Evolutionary conservation across 305 asterid genomes (phyloP), one percentile per base, ranked within the genome.

Genomic region (Solanum hybrid): DNA sequence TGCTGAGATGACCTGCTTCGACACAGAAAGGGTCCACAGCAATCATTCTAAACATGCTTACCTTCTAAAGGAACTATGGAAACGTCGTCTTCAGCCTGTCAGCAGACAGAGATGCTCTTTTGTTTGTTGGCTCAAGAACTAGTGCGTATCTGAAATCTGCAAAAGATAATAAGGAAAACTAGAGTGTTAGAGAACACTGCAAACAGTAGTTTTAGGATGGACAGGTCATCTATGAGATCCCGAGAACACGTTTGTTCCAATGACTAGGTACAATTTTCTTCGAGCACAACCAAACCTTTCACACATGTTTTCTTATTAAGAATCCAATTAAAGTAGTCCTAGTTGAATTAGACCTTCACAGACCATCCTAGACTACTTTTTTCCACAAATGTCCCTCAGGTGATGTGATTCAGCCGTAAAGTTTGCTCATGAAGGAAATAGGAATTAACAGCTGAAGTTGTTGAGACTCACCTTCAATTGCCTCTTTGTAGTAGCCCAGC

Each of bases 101-200:
- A 85, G 94, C 89, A 85, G 98, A 93, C 94, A 91, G 94, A 22
- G 98, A 92, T 90, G 99, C 99, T 93, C 98, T 94, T 91, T 94
- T 96, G 86, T 97, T 97, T 26, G 94, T 96, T 85, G 99, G 99
- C 95, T 97, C 99, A 6, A 97, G 98, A 88, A 96, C 97, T 73
- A 96, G 98, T 29, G 99, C 99, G 51, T 92, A 91, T 87, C 92
- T 91, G 91, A 96, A 97, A 95, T 97, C 99, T 97, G 97, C 93
- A 91, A 22, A 69, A 81, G 66, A n/a, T 29, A 73, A 85, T 17
- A 82, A 24, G 29, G 87, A 31, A 73, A 84, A 20, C 75, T 46
- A 26, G 31, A 72, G 81, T 6, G 36, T 22, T 42, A 79, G 79
- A 32, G 26, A 31, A 51, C 42, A 84, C 31, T 27, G 87, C 72